Percentiles rank a stretch among this genome's conserved stretches.
Evolutionary conservation across 176 grass and related monocot genomes (phyloP).

Genomic region (Rhynchospora tenuis): DNA sequence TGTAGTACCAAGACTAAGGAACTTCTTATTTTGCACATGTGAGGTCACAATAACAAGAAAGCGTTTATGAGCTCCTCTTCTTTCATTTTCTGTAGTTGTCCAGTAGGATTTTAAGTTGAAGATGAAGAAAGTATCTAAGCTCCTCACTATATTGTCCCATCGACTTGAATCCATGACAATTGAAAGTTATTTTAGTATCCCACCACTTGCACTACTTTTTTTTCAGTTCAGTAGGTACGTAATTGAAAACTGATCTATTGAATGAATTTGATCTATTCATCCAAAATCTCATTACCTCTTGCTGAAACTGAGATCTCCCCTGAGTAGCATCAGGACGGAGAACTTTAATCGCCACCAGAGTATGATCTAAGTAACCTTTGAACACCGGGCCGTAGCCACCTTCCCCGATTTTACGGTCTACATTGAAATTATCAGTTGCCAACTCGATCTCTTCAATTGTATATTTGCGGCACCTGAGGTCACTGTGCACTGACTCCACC

Average conservation of each 20-base stretch:
- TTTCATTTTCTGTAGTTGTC: neutral
- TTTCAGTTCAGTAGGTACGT: neutral
- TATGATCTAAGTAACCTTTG: constrained; percentile 82
- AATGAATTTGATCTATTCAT: too few species aligned
- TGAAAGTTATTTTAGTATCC: neutral
- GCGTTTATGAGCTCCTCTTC: neutral
- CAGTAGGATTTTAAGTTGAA: neutral
- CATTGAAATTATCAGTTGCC: constrained; percentile 62
- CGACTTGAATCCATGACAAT: neutral
- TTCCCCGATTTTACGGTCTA: constrained; percentile 70
- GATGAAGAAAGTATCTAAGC: neutral
- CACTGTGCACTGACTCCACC: neutral
- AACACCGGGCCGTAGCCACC: constrained; percentile 90
- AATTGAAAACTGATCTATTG: neutral
- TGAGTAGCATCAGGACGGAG: constrained; percentile 82
- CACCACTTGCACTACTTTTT: neutral
- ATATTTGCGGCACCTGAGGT: constrained; percentile 56
- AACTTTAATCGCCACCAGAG: constrained; percentile 79
- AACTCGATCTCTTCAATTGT: constrained; percentile 74
- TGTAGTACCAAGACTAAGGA: too few species aligned
- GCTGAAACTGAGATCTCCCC: constrained; percentile 83
- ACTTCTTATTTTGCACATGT: too few species aligned
- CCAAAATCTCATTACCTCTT: constrained; percentile 38
- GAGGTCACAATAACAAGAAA: neutral
- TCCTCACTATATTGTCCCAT: too few species aligned